Base-by-base conservation (phyloP, 345 rosid genomes). In the Nasturtium officinale region DNA sequence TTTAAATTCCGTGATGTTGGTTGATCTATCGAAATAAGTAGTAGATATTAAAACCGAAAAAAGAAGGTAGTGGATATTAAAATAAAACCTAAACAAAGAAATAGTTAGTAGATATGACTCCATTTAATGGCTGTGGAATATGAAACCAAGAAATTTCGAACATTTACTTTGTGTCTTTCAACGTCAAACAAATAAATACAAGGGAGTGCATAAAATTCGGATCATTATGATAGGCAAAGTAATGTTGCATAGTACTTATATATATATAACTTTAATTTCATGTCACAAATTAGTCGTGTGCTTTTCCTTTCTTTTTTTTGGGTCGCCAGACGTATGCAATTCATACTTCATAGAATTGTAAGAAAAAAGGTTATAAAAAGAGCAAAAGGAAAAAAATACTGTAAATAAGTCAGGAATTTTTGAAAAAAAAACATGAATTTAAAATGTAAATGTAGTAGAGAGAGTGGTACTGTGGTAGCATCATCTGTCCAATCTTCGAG, bases 401-500 rank as follows among this genome's bases (percentile, higher is more conserved):
- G 45, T 55, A 55, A 5, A 23, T 1, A 45, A 57, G 16, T 69
- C 2, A 45, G 56, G 57, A 69, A 32, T n/a, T 5, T 45, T 57
- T 57, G 20, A 38, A 8, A 58, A 38, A 8, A 58, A 58, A 70
- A 16, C 13, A 26, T 37, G 67, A 28, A 17, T 8, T 37, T 5
- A 11, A 45, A 61, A 76, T 45, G 28, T 23, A 15, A 59, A 38
- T 16, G 12, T 7, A 51, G 28, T 13, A 5, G 7, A 72, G 71
- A 20, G 61, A 29, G 7, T 40, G 8, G 32, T 61, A 69, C 81
- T 74, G 7, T 40, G 8, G 32, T 61, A 69, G 82, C 79, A 69
- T 69, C 58, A 68, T 61, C 32, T 32, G 76, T 26, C 87, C 78
- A 51, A 61, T 35, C 59, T 61, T 29, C 9, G 66, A 61, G 70